Evolutionary conservation across 1,284 basidiomycete species (phyloP).

Genomic region (Mycosarcoma mackinlayi): DNA sequence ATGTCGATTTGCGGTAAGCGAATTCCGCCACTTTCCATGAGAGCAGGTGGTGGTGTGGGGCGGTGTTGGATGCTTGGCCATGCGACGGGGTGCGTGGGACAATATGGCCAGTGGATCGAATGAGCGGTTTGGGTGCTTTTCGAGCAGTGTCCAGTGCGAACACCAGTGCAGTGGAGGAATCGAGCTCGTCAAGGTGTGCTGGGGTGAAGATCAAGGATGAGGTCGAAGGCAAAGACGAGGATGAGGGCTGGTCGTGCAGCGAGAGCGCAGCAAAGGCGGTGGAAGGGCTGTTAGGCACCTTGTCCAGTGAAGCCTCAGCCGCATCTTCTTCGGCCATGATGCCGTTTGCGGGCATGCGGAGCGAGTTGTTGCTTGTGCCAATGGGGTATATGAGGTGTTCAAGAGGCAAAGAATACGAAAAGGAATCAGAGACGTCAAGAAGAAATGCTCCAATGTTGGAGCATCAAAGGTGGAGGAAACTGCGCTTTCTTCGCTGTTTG

Average conservation of each 20-base stretch:
- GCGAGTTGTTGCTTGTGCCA: too few species aligned
- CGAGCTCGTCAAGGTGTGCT: conserved; percentile 18
- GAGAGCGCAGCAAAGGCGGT: conserved; percentile 39
- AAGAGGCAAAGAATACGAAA: too few species aligned
- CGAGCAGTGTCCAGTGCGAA: conserved; percentile 30
- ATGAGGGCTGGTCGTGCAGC: conserved; percentile 11
- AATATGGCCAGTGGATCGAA: conserved; percentile 44
- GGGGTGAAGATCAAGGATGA: conserved; percentile 15
- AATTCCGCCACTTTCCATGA: conserved; percentile 66
- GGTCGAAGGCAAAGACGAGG: conserved; percentile 9
- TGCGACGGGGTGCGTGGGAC: background rate
- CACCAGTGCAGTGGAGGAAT: conserved; percentile 34
- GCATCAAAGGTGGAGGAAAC: too few species aligned
- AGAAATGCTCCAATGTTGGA: too few species aligned
- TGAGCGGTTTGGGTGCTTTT: conserved; percentile 42
- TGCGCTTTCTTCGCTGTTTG: too few species aligned
- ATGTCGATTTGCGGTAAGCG: conserved; percentile 64
- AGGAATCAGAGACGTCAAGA: too few species aligned
- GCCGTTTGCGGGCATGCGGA: conserved; percentile 1
- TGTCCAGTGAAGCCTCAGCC: background rate
- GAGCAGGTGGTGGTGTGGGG: conserved; percentile 37
- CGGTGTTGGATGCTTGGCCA: background rate
- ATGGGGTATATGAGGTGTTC: too few species aligned
- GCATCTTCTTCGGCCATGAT: background rate
- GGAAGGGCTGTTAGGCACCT: conserved; percentile 40